Evolutionary conservation across 2,329 filamentous ascomycete species (phyloP), one percentile per base, ranked within the genome.

Genomic region (Ilyonectria mors-panacis): DNA sequence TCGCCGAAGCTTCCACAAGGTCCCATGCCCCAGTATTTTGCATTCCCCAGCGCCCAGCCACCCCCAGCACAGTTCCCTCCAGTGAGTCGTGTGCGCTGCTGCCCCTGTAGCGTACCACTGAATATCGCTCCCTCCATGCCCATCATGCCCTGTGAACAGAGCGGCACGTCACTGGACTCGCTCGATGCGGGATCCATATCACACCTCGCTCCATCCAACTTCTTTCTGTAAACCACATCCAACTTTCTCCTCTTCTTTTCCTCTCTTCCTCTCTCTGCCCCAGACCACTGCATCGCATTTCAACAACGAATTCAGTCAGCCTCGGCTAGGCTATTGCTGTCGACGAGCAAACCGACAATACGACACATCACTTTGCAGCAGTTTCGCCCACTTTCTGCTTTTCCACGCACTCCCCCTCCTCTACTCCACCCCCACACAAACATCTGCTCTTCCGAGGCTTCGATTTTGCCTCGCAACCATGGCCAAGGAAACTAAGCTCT

Each of bases 401-500:
- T 33, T 47, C 55, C 50, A 66, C 54, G n/a, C 45, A 59, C 42
- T 33, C 26, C 33, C 56, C 48, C 37, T n/a, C 54, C 21, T 39
- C n/a, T 51, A 9, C 30, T 33, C 23, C 33, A 45, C 37, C 45
- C 57, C 44, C 44, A 64, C 59, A 53, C 59, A 53, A 57, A 60
- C 65, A 63, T 59, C 30, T 53, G 50, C 50, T 53, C 50, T 21
- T 10, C 30, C 50, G 30, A 30, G 50, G 33, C n/a, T 61, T 68
- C 61, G 66, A 63, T 44, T 54, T 50, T 19, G 19, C 53, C 66
- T 51, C 71, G 69, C 75, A 81, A 89, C 75, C 73, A 98, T 98
- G 95, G 94, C 97, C 75, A 93, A 94, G 77, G 95, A 98, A 86
- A 96, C 93, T 59, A 97, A 97, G 83, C 91, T 98, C 70, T 99